Base-by-base conservation (phyloP, 192 early-diverging fungal species). In the Coemansia sp. region DNA sequence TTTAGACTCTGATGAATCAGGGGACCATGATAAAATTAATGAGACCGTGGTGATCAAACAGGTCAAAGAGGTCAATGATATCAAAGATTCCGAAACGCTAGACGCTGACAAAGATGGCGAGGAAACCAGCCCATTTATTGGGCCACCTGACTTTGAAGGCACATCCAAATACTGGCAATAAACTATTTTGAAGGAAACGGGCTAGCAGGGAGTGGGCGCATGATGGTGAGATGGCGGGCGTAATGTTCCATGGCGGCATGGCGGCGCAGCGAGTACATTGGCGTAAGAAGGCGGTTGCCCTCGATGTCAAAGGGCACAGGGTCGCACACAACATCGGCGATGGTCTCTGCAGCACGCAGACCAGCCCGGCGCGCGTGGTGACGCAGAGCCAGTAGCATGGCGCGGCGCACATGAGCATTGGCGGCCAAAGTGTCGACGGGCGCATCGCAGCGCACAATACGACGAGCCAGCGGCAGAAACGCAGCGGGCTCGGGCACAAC, bases 261-360 rank as follows among this genome's bases (percentile, higher is more conserved):
- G 62, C 94, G 84, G 69, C 93, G 95, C 38, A 94, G 75, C 83
- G 96, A 96, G 82, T 90, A 92, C 0, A 93, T 93, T 1, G 95
- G 90, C 1, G 95, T 95, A 25, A 95, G 76, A 25, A 97, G 72
- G 41, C 90, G 88, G 39, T 88, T 90, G 60, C 81, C 84, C 32
- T 94, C 90, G 21, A 93, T 80, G 1, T 88, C 76, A 64, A 98
- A 94, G 32, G 83, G 80, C 24, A 86, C 83, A 12, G 85, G 24
- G 15, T 88, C 86, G 22, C 96, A 74, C 62, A 85, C 72, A 23
- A 95, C 70, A 19, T 78, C 86, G 35, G 88, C 88, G 37, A 92
- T 72, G 66, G 85, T 84, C 73, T 97, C 95, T 67, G 92, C 95
- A 0, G 93, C 88, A 65, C 90, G 88, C 72, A 97, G 76, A n/a